phyloP scores from a whole-genome alignment of 164 flowering plant genomes.

The Vitis labrusca region DNA sequence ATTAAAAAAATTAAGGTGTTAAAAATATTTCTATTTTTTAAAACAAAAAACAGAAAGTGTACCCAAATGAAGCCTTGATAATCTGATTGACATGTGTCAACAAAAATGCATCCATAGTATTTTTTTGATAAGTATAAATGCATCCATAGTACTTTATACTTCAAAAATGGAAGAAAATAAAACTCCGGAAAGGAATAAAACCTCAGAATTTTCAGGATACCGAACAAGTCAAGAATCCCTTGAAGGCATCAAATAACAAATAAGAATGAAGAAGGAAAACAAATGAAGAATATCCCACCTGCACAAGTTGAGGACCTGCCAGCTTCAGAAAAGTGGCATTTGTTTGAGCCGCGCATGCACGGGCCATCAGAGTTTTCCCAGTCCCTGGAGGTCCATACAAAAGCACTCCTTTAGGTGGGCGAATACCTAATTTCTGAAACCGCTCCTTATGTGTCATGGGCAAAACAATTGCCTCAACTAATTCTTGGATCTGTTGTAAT shows the following conservation, averaged over 20 bases:
- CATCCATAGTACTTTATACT: no score
- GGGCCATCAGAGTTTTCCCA: slow-evolving; percentile 95
- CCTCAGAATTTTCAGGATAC: not conserved
- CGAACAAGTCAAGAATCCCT: not conserved
- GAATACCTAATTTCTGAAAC: slow-evolving; percentile 82
- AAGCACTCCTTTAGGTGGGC: slow-evolving; percentile 94
- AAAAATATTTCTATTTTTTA: no score
- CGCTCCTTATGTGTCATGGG: slow-evolving; percentile 97
- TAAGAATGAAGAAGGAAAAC: not conserved
- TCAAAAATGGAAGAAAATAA: no score
- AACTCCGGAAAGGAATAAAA: not conserved
- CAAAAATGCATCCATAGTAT: no score
- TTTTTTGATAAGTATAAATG: no score
- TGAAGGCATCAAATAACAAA: not conserved
- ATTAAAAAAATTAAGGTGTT: no score
- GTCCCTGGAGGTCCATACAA: slow-evolving; percentile 98
- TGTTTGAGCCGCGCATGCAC: slow-evolving; percentile 97
- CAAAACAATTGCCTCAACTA: slow-evolving; percentile 94
- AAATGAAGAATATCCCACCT: slow-evolving; percentile 39
- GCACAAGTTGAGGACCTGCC: slow-evolving; percentile 97
- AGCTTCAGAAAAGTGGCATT: slow-evolving; percentile 93
- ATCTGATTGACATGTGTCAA: no score
- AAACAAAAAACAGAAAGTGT: no score
- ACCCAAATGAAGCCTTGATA: no score
- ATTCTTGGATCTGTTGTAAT: slow-evolving; percentile 78